phyloP scores from a whole-genome alignment of 2,329 filamentous ascomycete genomes.

The Xylariomycetidae sp. region DNA sequence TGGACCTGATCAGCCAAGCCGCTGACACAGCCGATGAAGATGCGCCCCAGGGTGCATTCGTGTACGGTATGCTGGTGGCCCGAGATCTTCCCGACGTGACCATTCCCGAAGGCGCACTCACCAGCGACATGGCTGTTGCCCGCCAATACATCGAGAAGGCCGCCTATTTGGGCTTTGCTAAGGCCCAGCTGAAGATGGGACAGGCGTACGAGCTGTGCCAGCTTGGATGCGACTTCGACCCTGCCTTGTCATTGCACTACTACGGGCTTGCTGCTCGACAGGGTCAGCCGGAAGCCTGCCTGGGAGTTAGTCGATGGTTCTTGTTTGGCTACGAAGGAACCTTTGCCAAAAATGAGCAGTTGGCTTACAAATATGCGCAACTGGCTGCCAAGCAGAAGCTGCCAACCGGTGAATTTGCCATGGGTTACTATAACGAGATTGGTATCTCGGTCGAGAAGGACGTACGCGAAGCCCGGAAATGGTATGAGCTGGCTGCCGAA shows the following conservation, averaged over 20 bases:
- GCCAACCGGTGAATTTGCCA: constrained; percentile 87
- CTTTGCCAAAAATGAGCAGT: constrained; percentile 91
- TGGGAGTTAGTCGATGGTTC: constrained; percentile 98
- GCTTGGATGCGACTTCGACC: constrained; percentile 90
- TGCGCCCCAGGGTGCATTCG: constrained; percentile 90
- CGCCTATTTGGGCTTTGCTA: constrained; percentile 90
- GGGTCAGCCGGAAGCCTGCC: constrained; percentile 86
- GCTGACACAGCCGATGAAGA: constrained; percentile 91
- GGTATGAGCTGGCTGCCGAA: constrained; percentile 85
- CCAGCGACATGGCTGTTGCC: constrained; percentile 65
- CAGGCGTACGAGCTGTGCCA: constrained; percentile 92
- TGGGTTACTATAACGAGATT: constrained; percentile 97
- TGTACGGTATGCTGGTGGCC: constrained; percentile 90
- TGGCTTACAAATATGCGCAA: constrained; percentile 86
- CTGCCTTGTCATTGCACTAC: constrained; percentile 88
- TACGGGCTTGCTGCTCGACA: constrained; percentile 89
- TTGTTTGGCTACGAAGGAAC: constrained; percentile 88
- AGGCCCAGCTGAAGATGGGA: constrained; percentile 96
- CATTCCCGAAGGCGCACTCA: constrained; percentile 64
- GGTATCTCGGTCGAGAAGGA: constrained; percentile 87
- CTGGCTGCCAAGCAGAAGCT: constrained; percentile 77
- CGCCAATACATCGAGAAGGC: constrained; percentile 93
- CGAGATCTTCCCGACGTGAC: constrained; percentile 86
- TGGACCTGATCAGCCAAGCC: constrained; percentile 77
- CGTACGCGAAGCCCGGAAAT: constrained; percentile 72